These are phyloP conservation scores for Rhynchosporium secalis DNA, from an alignment of 2,329 filamentous ascomycete species.

Conservation along the genomic window DNA sequence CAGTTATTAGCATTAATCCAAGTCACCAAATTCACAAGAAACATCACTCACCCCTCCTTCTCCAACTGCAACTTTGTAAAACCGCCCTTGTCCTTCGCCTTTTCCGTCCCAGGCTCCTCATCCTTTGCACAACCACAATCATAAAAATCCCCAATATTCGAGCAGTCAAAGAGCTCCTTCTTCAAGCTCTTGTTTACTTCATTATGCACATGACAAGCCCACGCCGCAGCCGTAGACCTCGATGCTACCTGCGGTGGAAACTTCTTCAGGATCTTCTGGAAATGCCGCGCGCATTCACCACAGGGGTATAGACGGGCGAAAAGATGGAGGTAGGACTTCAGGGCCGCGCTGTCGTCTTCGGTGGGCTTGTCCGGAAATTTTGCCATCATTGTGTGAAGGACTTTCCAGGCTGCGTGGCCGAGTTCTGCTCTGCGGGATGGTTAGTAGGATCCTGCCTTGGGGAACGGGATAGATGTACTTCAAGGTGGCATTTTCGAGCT, in stretches of 20 bases:
- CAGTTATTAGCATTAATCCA: conserved; percentile 24
- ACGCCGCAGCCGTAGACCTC: conserved; percentile 63
- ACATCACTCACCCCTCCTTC: conserved; percentile 35
- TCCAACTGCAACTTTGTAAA: conserved; percentile 40
- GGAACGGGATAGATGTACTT: conserved; percentile 54
- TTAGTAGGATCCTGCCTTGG: conserved; percentile 17
- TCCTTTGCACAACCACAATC: conserved; percentile 72
- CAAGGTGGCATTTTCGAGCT: conserved; percentile 77
- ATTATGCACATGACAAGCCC: conserved; percentile 70
- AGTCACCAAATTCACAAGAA: not conserved
- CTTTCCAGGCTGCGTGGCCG: conserved; percentile 67
- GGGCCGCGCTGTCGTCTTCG: conserved; percentile 59
- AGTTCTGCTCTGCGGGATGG: conserved; percentile 51
- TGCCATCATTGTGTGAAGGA: conserved; percentile 70
- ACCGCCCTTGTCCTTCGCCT: conserved; percentile 35
- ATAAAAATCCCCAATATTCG: conserved; percentile 68
- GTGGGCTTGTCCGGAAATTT: conserved; percentile 67
- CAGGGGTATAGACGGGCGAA: conserved; percentile 71
- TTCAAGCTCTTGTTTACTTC: conserved; percentile 63
- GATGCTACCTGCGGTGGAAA: conserved; percentile 66
- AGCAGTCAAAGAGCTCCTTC: conserved; percentile 65
- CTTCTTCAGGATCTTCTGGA: conserved; percentile 59
- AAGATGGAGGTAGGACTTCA: conserved; percentile 64
- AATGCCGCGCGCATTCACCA: conserved; percentile 68
- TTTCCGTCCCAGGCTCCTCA: conserved; percentile 57